phyloP scores from a whole-genome alignment of 306 rosid species.

The Castanospermum australe region DNA sequence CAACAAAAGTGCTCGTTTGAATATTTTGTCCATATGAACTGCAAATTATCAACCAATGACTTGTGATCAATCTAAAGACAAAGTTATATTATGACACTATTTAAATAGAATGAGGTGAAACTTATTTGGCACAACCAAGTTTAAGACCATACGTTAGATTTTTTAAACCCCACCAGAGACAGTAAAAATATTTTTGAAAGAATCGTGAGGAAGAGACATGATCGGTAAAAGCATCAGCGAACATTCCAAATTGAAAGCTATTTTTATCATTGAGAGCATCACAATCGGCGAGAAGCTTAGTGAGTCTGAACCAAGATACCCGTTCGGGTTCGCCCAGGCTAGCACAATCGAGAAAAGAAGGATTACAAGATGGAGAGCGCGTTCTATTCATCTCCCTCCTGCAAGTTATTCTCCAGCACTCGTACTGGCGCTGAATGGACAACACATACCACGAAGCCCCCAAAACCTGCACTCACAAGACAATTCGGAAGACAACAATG shows the following conservation, averaged over 20 bases:
- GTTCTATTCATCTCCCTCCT: conserved; percentile 55
- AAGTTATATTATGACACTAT: background rate
- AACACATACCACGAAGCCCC: conserved; percentile 90
- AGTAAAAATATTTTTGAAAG: conserved; percentile 71
- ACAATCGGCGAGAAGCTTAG: conserved; percentile 49
- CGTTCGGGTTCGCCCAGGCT: conserved; percentile 33
- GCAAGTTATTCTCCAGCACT: conserved; percentile 74
- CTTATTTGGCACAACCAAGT: background rate
- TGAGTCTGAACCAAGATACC: conserved; percentile 46
- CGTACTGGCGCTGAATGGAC: conserved; percentile 68
- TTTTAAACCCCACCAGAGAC: conserved; percentile 96
- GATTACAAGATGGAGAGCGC: conserved; percentile 70
- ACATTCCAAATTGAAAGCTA: conserved; percentile 74
- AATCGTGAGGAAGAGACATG: conserved; percentile 59
- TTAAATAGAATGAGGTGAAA: background rate
- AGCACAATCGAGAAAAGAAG: conserved; percentile 59
- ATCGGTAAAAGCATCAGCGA: conserved; percentile 70
- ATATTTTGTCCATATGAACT: conserved; percentile 86
- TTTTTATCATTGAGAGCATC: conserved; percentile 55
- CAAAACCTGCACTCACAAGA: conserved; percentile 71
- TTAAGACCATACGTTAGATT: conserved; percentile 54
- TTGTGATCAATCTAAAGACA: background rate
- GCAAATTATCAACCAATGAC: conserved; percentile 14
- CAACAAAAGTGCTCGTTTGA: conserved; percentile 40
- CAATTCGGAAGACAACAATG: conserved; percentile 2